Percentiles rank a stretch among this genome's conserved stretches.
Conservation (phyloP, 2,329 filamentous ascomycete genomes). For the Calonectria pauciramosa region DNA sequence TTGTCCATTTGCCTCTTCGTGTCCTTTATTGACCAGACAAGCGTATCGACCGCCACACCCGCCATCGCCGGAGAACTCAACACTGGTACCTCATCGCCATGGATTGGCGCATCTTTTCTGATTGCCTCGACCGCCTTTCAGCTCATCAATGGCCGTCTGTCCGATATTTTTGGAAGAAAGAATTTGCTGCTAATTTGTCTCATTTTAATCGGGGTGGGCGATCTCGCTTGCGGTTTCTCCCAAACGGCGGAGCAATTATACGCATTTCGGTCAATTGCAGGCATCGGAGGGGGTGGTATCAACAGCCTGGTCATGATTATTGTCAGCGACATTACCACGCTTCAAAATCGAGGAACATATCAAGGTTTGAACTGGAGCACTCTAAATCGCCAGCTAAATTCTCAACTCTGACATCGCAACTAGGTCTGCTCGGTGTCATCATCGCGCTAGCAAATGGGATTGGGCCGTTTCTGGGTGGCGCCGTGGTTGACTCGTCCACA, state of each 20-base stretch:
- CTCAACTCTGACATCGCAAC: background rate
- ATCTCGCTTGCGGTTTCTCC: background rate
- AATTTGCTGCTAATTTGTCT: background rate
- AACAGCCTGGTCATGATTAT: slow-evolving; percentile 54
- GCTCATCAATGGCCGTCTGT: background rate
- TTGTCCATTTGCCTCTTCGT: slow-evolving; percentile 50
- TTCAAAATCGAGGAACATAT: slow-evolving; percentile 53
- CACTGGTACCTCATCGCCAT: background rate
- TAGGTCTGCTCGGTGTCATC: background rate
- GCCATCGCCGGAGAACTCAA: background rate
- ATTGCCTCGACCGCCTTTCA: background rate
- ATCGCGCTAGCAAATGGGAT: background rate
- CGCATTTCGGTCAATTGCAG: slow-evolving; percentile 51
- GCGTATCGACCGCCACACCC: background rate
- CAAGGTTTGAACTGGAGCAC: slow-evolving; percentile 36
- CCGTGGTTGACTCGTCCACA: background rate
- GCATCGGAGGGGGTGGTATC: slow-evolving; percentile 53
- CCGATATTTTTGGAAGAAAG: background rate
- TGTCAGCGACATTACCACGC: slow-evolving; percentile 53
- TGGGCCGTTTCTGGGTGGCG: background rate
- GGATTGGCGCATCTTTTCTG: background rate
- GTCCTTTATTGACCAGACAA: slow-evolving; percentile 39
- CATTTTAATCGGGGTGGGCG: background rate
- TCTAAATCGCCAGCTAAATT: background rate
- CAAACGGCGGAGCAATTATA: slow-evolving; percentile 41